Evolutionary conservation across 1,284 basidiomycete species (phyloP), one percentile per base, ranked within the genome.

Genomic region (Coriolopsis trogii): DNA sequence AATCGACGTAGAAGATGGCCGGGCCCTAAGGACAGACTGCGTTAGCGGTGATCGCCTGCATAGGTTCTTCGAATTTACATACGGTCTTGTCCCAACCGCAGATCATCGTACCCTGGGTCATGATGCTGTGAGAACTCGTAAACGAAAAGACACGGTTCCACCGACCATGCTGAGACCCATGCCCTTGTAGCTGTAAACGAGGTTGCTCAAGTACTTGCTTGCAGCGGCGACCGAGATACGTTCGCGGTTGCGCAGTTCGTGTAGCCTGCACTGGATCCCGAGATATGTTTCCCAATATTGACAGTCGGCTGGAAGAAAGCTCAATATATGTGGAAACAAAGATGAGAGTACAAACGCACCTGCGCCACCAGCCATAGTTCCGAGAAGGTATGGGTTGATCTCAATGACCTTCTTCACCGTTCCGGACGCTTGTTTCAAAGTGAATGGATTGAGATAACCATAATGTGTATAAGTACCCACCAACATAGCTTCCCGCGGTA

Each of bases 31-130:
- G 18, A 41, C 40, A 15, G 21, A 3, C 23, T 8, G 28, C 18
- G 6, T 30, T 3, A 24, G n/a, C 23, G n/a, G 6, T 12, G 7
- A 10, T 6, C 7, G 10, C 5, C 12, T 18, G 16, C n/a, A 12
- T 2, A 5, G 10, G 3, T 2, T 30, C 5, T 7, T n/a, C n/a
- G 3, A n/a, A 15, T 6, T 10, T 8, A 73, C 87, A 62, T 59
- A 91, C 91, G 9, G 96, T 98, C 80, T 98, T 99, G 76, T 99
- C 97, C 95, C 96, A 99, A 24, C 97, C 97, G 65, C 95, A 98
- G 60, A 99, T 97, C 97, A 99, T 99, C 2, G 97, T 99, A 51
- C 97, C 97, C 93, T 94, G 29, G 16, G 31, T 13, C 40, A 3
- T 13, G 26, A 43, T 33, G 46, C 23, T 39, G 33, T 7, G 33